Evolutionary conservation across 768 basidiomycete species (phyloP), one percentile per base, ranked within the genome.

Genomic region (Podaxis pistillaris): DNA sequence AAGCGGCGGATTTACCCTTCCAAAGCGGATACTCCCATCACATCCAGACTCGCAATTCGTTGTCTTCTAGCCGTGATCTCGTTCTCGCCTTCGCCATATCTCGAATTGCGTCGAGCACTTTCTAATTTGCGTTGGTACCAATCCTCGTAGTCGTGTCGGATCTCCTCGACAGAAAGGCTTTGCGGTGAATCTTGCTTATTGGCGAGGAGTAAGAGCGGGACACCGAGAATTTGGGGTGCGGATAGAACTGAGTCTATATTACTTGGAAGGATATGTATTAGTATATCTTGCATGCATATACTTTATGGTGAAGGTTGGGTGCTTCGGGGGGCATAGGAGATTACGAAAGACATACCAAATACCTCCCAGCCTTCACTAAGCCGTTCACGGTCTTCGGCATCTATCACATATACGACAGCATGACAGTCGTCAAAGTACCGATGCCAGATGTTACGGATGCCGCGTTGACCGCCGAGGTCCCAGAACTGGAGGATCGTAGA

Each of bases 351-450:
- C 91, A 62, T 74, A 97, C 96, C 95, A 68, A 99, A 98, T 7
- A 94, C 96, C 66, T 94, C 91, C 96, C 96, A 98, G 15, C 94
- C 93, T 79, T 98, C 97, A 53, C 88, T 85, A 28, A 98, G 79
- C 41, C 96, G 79, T 69, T 93, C 94, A 37, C 88, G 78, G 78
- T 99, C 96, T 66, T 90, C 86, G 8, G 95, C 94, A 73, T 99
- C 97, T 57, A 99, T 86, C 56, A 98, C 91, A 68, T 93, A 99
- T 44, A 91, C 94, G 50, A 98, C 93, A 7, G 96, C 96, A 73
- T 99, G 96, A 66, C 95, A 97, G 72, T 98, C 95, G 60, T 93
- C 90, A 73, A 96, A 98, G 75, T 99, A 99, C 60, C 85, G 81
- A 63, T 89, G 87, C 96, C 96, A 98, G 66, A 99, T 96, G 38